These are phyloP conservation scores for Huiozyma sinensis DNA, from an alignment of 805 yeast species.

Conservation along the genomic window DNA sequence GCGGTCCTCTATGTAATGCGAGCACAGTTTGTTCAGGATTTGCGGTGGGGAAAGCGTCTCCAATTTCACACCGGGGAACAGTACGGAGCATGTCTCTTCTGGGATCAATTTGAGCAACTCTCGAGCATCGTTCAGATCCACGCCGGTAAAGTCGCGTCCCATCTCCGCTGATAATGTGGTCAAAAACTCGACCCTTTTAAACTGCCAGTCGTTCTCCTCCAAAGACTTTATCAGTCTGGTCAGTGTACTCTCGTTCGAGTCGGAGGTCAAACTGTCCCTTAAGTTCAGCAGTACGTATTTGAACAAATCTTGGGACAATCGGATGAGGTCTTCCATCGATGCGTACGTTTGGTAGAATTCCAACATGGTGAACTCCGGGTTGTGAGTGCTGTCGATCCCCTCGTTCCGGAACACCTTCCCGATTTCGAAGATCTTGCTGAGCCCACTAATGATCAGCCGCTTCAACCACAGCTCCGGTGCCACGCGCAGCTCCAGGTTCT, in stretches of 20 bases:
- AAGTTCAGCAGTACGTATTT: conserved; percentile 19
- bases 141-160: conserved; percentile 8
- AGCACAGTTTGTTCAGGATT: conserved; percentile 54
- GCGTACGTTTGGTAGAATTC: conserved; percentile 78
- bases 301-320: conserved; percentile 50
- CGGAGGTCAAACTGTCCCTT: background rate
- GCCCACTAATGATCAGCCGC: conserved; percentile 69
- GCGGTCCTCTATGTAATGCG: conserved; percentile 52
- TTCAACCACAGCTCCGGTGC: conserved; percentile 97
- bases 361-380: conserved; percentile 86
- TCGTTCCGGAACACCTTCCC: conserved; percentile 85
- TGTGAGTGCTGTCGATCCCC: conserved; percentile 86
- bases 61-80: conserved; percentile 2
- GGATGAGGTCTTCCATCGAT: conserved; percentile 54
- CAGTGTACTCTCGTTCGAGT: background rate
- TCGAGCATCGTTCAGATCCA: conserved; percentile 24
- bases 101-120: background rate
- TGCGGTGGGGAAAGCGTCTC: conserved; percentile 38
- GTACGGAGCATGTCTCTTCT: background rate
- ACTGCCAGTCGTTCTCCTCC: conserved; percentile 14
- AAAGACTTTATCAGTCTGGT: conserved; percentile 7
- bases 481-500: conserved; percentile 55
- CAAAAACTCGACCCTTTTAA: conserved; percentile 25
- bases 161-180: conserved; percentile 20
- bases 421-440: conserved; percentile 78